Percentiles rank a stretch among this genome's conserved stretches.
These are phyloP conservation scores for Excoecaria agallocha DNA, from an alignment of 345 rosid genomes.

Conservation along the genomic window DNA sequence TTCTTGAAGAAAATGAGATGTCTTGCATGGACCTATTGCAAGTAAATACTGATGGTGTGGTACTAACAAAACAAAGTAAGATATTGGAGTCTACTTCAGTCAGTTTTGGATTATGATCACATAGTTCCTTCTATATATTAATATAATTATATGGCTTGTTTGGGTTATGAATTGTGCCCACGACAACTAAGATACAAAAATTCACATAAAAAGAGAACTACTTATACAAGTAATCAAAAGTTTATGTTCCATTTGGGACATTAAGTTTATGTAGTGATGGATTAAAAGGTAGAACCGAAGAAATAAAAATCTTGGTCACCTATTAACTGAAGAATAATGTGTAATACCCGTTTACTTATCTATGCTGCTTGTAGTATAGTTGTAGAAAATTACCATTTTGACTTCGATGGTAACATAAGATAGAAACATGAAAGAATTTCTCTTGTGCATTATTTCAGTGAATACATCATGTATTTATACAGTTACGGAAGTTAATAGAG, in stretches of 20 bases:
- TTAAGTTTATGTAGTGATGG: neutral
- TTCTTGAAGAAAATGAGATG: conserved; percentile 85
- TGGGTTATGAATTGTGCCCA: neutral
- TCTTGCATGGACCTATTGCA: conserved; percentile 70
- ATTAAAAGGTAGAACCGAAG: neutral
- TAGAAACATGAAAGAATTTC: too few relatives aligned
- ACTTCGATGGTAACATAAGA: too few relatives aligned
- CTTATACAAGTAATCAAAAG: neutral
- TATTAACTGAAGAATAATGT: neutral
- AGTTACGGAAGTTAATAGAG: too few relatives aligned
- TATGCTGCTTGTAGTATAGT: neutral
- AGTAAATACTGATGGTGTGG: conserved; percentile 75
- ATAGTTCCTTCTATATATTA: neutral
- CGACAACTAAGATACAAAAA: neutral
- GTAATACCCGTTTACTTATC: neutral
- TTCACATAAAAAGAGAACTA: neutral
- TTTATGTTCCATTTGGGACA: neutral
- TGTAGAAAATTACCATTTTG: neutral
- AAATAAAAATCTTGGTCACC: neutral
- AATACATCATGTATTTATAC: too few relatives aligned
- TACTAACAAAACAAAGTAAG: conserved; percentile 84
- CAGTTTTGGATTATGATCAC: neutral
- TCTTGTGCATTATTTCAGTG: too few relatives aligned
- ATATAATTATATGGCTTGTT: neutral
- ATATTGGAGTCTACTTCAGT: conserved; percentile 7